Conservation (phyloP, 2,329 filamentous ascomycete genomes). For the Paradendryphiella salina region DNA sequence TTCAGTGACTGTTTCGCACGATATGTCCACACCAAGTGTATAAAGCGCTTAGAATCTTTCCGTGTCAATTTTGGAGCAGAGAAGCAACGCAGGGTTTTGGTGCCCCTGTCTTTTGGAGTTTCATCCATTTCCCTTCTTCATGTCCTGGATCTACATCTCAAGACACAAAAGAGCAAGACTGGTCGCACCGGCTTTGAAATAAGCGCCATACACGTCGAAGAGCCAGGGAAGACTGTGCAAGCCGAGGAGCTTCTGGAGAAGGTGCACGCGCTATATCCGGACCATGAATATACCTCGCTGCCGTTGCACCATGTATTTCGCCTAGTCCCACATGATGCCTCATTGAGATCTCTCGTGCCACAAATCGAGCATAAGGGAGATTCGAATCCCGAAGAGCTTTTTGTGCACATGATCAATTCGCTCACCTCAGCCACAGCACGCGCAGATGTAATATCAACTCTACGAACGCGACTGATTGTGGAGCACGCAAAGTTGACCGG, state of each 20-base stretch:
- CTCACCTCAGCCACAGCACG: conserved; percentile 75
- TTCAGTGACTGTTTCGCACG: conserved; percentile 72
- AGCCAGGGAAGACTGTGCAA: conserved; percentile 27
- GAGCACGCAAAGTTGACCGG: conserved; percentile 51
- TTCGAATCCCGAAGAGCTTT: conserved; percentile 27
- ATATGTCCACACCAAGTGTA: conserved; percentile 76
- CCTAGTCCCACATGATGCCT: conserved; percentile 25
- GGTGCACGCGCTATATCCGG: conserved; percentile 65
- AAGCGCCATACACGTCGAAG: conserved; percentile 56
- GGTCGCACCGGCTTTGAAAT: conserved; percentile 70
- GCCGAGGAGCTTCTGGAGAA: conserved; percentile 24
- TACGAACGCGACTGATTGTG: conserved; percentile 73
- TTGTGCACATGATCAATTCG: conserved; percentile 60
- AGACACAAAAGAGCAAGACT: conserved; percentile 66
- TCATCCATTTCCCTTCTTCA: conserved; percentile 79
- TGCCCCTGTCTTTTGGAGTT: conserved; percentile 81
- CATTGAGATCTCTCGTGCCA: conserved; percentile 28
- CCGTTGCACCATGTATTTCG: conserved; percentile 63
- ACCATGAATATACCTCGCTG: conserved; percentile 64
- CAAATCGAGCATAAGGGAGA: not conserved
- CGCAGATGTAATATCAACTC: conserved; percentile 70
- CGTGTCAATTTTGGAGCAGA: conserved; percentile 55
- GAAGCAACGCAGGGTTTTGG: conserved; percentile 62
- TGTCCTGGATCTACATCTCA: conserved; percentile 70
- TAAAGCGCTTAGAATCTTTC: conserved; percentile 75